Evolutionary conservation across 2,329 filamentous ascomycete genomes (phyloP), one percentile per base, ranked within the genome.

Genomic region (Cordyceps cateniannulata): DNA sequence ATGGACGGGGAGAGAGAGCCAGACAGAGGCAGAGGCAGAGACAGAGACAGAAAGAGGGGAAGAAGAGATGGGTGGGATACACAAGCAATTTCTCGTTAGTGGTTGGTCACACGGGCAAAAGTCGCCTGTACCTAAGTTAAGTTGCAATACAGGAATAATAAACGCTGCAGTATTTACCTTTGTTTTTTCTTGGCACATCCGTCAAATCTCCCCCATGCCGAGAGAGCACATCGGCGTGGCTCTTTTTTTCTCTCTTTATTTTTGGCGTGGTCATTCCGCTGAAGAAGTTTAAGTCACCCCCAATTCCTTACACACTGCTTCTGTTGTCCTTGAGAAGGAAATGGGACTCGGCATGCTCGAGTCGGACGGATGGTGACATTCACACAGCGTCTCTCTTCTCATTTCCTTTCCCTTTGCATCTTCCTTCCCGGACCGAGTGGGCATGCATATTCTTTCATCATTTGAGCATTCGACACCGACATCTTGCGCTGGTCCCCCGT

Each of bases 341-440:
- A 59, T 25, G 57, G 57, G 38, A 59, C 48, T 59, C 57, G 57
- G 48, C 20, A 45, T 52, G 27, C 48, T 52, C 40, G 48, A 59
- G n/a, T 52, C 38, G 35, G 57, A 59, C 57, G 48, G 57, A 51
- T 25, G n/a, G 48, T 29, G 20, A 59, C 57, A 40, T 40, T 3
- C 10, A 38, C 35, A 59, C 42, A 42, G 20, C n/a, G 5, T 45
- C 47, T 45, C 8, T 25, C 20, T 18, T 49, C 35, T 40, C 38
- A n/a, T 42, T n/a, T 44, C 42, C n/a, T 32, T 51, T 35, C 25
- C 20, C 8, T 16, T 38, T n/a, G n/a, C 29, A n/a, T 3, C 7
- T 35, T 35, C 25, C 16, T 18, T 20, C 29, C 24, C 38, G 25
- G 18, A 32, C 20, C 42, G 22, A 57, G 54, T 48, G 44, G 44